Evolutionary conservation across 139 green algal species (phyloP), one percentile per base, ranked within the genome.

Genomic region (Chlamydomonas incerta): DNA sequence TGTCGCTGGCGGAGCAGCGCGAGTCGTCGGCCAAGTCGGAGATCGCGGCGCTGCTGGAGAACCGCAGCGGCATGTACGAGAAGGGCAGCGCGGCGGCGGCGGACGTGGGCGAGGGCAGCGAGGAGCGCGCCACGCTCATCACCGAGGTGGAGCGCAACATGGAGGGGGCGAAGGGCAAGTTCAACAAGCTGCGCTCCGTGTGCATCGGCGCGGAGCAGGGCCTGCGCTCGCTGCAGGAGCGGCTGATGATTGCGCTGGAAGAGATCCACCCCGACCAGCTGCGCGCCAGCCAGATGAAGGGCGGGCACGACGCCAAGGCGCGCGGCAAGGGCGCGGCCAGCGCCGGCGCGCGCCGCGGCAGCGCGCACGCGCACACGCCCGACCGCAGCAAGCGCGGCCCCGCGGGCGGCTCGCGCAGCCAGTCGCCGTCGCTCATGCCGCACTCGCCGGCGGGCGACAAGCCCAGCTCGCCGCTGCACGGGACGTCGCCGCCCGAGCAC

Each of bases 161-260:
- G 92, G 90, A 92, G 33, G 26, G 58, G 5, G 67, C 85, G 14
- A 86, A 90, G 67, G 73, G 79, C 66, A 93, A 94, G 84, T 97
- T 96, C 81, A 88, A 84, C 86, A 92, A 91, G 86, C 85, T 96
- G 80, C 92, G 92, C 57, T 82, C 85, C 34, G 88, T 96, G 28
- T 95, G 93, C 80, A 93, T 97, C 31, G 88, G 82, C 18, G 92
- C 93, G 28, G 93, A 96, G 86, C 91, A 96, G 85, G 93, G 92
- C 4, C 75, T 95, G 17, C 76, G 82, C 29, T 90, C 79, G 20
- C 60, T 96, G 83, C 68, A 92, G 82, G 88, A 89, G 28, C 86
- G 91, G 31, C 81, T 95, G 24, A 92, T 91, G 81, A 86, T 91
- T 21, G 88, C 93, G 11, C 81, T 95, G 31, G 85, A 80, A 68